Conservation (phyloP, 2,329 filamentous ascomycete genomes). For the Fusarium longipes region DNA sequence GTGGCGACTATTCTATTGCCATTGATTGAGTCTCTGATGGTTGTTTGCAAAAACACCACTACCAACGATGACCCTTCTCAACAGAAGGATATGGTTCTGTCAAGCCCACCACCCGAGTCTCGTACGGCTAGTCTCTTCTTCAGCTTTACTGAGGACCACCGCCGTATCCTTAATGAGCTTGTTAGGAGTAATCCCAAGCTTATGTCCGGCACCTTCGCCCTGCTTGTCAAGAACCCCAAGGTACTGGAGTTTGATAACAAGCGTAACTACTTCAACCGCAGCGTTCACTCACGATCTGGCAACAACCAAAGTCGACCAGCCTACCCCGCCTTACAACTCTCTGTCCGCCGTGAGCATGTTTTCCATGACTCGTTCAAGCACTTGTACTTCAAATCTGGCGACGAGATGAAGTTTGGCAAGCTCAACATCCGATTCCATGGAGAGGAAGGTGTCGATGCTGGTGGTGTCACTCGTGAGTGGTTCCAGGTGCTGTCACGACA, state of each 20-base stretch:
- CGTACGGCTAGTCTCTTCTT: conserved; percentile 94
- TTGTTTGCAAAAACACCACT: conserved; percentile 98
- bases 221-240: conserved; percentile 98
- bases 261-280: conserved; percentile 97
- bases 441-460: conserved; percentile 97
- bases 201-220: conserved; percentile 97
- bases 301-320: conserved; percentile 76
- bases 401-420: conserved; percentile 99
- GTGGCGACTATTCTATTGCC: conserved; percentile 95
- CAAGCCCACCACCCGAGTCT: conserved; percentile 80
- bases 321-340: conserved; percentile 80
- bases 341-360: conserved; percentile 91
- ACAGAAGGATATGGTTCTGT: conserved; percentile 75
- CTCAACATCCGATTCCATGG: conserved; percentile 97
- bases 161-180: conserved; percentile 96
- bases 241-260: conserved; percentile 99
- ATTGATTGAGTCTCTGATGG: conserved; percentile 96
- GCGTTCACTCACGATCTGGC: conserved; percentile 78
- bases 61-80: conserved; percentile 73
- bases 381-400: conserved; percentile 95
- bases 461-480: conserved; percentile 98
- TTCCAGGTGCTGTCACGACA: conserved; percentile 97
- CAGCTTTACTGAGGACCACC: conserved; percentile 95
- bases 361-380: conserved; percentile 99
- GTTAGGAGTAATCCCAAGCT: conserved; percentile 96